Evolutionary conservation across 768 basidiomycete genomes (phyloP).

Genomic region (Termitomyces sp.): DNA sequence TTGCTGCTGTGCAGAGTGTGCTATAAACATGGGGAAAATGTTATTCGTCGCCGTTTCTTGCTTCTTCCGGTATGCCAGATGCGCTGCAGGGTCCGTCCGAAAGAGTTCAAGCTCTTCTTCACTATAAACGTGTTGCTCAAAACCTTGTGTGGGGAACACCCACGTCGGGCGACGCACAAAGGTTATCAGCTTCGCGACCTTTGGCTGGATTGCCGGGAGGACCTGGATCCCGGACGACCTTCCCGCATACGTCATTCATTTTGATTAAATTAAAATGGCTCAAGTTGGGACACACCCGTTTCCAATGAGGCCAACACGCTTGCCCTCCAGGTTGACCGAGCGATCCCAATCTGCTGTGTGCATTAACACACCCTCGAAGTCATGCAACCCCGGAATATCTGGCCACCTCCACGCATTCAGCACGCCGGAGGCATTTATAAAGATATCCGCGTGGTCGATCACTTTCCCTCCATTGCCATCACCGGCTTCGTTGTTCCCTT

Average conservation of each 20-base stretch:
- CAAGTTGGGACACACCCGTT: slow-evolving; percentile 19
- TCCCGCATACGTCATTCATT: background rate
- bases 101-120: slow-evolving; percentile 37
- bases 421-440: slow-evolving; percentile 27
- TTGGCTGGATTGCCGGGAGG: slow-evolving; percentile 26
- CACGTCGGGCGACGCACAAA: slow-evolving; percentile 29
- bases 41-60: slow-evolving; percentile 35
- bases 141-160: slow-evolving; percentile 22
- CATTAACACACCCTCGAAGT: slow-evolving; percentile 27
- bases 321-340: slow-evolving; percentile 25
- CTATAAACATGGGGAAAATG: slow-evolving; percentile 22
- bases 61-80: slow-evolving; percentile 34
- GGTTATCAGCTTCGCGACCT: slow-evolving; percentile 28
- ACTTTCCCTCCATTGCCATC: slow-evolving; percentile 9
- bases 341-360: slow-evolving; percentile 31
- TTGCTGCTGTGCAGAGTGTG: slow-evolving; percentile 28
- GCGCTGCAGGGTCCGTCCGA: slow-evolving; percentile 29
- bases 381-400: slow-evolving; percentile 26
- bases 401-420: slow-evolving; percentile 36
- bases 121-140: slow-evolving; percentile 25
- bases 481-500: background rate
- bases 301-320: slow-evolving; percentile 33
- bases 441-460: slow-evolving; percentile 24
- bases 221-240: slow-evolving; percentile 30
- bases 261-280: background rate